A percentile compares a stretch with the other conserved stretches of the same genome.
Evolutionary conservation across 768 basidiomycete species (phyloP).

Genomic region (Trametes cinnabarina): DNA sequence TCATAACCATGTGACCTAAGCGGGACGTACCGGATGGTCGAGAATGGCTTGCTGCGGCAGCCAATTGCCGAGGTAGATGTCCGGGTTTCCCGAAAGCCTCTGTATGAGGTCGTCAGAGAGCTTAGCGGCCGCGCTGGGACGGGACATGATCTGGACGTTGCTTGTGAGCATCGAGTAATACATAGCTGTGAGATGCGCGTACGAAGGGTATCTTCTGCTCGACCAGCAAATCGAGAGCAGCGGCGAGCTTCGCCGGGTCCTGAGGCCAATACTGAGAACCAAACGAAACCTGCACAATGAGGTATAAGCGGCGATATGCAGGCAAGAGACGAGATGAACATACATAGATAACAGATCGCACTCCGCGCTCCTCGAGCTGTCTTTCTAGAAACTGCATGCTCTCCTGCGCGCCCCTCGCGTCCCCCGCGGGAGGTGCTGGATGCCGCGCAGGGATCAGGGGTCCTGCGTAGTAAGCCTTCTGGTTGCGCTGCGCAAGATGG

Average conservation of each 20-base stretch:
- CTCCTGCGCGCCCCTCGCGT: neutral
- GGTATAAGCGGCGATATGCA: neutral
- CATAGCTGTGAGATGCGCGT: neutral
- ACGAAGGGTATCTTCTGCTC: constrained; percentile 5
- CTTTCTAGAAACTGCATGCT: constrained; percentile 17
- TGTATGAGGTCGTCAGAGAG: neutral
- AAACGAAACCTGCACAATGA: neutral
- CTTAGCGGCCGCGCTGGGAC: neutral
- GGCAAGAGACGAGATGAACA: neutral
- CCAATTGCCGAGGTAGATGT: neutral
- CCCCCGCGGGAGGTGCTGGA: neutral
- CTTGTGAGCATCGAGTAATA: neutral
- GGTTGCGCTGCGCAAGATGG: neutral
- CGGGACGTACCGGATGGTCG: neutral
- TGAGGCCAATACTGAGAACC: constrained; percentile 2
- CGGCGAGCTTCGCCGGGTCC: constrained; percentile 1
- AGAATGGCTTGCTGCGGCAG: constrained; percentile 2
- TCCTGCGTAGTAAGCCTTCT: constrained; percentile 14
- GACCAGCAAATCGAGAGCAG: neutral
- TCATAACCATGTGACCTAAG: too few relatives aligned
- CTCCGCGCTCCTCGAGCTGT: constrained; percentile 11
- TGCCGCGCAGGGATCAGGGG: constrained; percentile 7
- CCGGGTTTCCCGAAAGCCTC: neutral
- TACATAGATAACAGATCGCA: constrained; percentile 22
- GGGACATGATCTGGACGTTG: neutral